Evolutionary conservation across 192 early-diverging fungal genomes (phyloP).

Genomic region (Mortierella hygrophila): DNA sequence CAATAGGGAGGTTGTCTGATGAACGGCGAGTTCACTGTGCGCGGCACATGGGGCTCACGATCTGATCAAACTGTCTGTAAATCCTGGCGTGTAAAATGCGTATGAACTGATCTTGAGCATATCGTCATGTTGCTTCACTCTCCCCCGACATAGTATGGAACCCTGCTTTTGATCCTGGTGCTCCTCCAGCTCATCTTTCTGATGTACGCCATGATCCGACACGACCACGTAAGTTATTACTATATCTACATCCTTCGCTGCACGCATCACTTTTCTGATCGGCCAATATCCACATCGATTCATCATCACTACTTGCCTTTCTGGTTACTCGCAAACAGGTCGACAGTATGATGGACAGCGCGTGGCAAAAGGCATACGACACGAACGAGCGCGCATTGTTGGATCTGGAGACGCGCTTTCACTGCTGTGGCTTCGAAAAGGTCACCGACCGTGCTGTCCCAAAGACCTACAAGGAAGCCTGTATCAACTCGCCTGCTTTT

Average conservation of each 20-base stretch:
- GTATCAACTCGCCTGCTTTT: constrained; percentile 30
- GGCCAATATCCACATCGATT: too few species aligned
- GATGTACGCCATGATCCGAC: constrained; percentile 9
- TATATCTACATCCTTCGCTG: background rate
- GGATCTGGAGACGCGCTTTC: constrained; percentile 31
- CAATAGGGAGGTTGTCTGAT: background rate
- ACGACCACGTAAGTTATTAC: constrained; percentile 28
- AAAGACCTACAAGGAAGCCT: constrained; percentile 15
- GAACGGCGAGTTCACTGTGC: too few species aligned
- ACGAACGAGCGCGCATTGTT: constrained; percentile 5
- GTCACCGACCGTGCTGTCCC: constrained; percentile 36
- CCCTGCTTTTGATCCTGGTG: constrained; percentile 8
- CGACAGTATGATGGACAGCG: constrained; percentile 11
- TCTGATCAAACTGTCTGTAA: background rate
- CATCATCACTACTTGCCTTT: too few species aligned
- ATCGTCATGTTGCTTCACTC: background rate
- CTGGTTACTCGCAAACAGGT: constrained; percentile 13
- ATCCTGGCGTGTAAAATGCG: background rate
- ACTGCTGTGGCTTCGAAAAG: constrained; percentile 31
- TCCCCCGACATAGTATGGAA: constrained; percentile 15
- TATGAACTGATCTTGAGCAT: background rate
- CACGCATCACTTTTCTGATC: background rate
- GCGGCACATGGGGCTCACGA: too few species aligned
- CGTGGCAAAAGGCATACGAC: constrained; percentile 35
- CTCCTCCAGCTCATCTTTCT: constrained; percentile 19